phyloP scores from a whole-genome alignment of 768 basidiomycete genomes.

The Hygrocybe punicea region DNA sequence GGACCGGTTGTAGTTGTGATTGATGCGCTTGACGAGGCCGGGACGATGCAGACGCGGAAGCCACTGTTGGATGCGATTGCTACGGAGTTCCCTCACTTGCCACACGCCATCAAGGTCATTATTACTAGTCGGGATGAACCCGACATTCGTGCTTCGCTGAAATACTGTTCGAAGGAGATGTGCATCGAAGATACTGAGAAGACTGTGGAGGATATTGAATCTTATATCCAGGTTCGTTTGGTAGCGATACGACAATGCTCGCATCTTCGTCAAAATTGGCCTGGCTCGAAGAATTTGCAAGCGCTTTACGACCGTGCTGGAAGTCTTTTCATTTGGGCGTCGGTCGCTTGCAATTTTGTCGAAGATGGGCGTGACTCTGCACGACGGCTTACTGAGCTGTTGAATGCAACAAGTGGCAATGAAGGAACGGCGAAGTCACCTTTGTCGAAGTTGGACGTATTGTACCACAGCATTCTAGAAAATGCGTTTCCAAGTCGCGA shows the following conservation, averaged over 20 bases:
- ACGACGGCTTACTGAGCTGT: not conserved
- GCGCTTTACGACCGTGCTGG: no score
- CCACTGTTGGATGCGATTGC: no score
- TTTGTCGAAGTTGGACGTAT: not conserved
- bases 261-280: slow-evolving; percentile 11
- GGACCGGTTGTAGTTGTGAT: no score
- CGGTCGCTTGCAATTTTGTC: slow-evolving; percentile 18
- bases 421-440: not conserved
- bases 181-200: no score
- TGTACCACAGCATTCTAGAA: slow-evolving; percentile 2
- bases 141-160: no score
- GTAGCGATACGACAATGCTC: not conserved
- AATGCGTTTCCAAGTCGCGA: not conserved
- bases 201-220: not conserved
- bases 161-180: no score
- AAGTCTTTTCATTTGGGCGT: no score
- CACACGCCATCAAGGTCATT: no score
- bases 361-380: not conserved
- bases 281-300: no score
- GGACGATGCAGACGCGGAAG: not conserved
- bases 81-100: no score
- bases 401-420: not conserved
- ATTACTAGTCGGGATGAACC: no score
- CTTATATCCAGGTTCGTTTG: not conserved
- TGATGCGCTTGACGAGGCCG: slow-evolving; percentile 8